Conservation (phyloP, 441 rosid genomes). For the Syzygium malaccense region DNA sequence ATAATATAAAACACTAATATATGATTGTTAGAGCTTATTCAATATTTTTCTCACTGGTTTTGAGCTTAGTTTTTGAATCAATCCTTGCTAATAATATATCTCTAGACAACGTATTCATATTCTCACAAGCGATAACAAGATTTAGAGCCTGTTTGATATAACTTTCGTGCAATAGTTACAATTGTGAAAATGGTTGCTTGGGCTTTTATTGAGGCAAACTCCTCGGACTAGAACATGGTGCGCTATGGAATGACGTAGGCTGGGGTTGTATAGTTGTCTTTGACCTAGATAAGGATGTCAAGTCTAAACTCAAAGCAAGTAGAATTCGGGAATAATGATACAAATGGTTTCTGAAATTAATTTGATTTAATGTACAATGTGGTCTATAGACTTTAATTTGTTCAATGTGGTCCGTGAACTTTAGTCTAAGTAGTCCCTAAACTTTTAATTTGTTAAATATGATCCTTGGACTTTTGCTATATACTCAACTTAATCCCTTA, state of each 20-base stretch:
- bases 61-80: neutral
- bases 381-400: too few relatives aligned
- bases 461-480: rapidly evolving
- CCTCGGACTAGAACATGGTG: neutral
- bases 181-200: neutral
- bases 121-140: neutral
- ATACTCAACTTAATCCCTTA: too few relatives aligned
- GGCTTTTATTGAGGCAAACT: neutral
- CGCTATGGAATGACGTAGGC: neutral
- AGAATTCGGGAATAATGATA: too few relatives aligned
- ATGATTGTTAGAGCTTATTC: neutral
- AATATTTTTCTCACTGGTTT: neutral
- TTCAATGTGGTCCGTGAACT: too few relatives aligned
- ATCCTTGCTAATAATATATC: neutral
- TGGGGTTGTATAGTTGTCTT: neutral
- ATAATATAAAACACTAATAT: neutral
- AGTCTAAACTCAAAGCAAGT: neutral
- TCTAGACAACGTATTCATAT: neutral
- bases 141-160: neutral
- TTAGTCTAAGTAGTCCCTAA: rapidly evolving
- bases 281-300: neutral
- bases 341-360: too few relatives aligned
- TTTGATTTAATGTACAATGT: too few relatives aligned
- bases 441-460: too few relatives aligned
- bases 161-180: neutral